Base-by-base conservation (phyloP, 2,329 filamentous ascomycete species). In the Leptographium lundbergii region DNA sequence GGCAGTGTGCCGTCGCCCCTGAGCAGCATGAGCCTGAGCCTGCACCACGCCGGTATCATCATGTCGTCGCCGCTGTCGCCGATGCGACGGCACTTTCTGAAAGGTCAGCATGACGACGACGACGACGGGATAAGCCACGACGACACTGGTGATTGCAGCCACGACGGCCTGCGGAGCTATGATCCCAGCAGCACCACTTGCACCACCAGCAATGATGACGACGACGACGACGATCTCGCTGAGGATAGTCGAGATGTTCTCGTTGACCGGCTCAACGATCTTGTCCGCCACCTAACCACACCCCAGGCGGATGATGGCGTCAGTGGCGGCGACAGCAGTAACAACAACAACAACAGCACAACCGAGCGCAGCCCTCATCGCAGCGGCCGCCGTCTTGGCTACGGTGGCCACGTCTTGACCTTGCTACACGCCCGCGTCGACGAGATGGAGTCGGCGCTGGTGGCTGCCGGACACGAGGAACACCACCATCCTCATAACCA, bases 221-320 rank as follows among this genome's bases (percentile, higher is more conserved):
- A 39, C 14, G 36, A 39, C 36, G 34, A 36, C 10, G 36, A 68
- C 42, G 63, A 67, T 34, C 59, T 69, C 53, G 64, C 68, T 22
- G 68, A 69, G 52, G 72, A 72, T 61, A 71, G 70, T 66, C 73
- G 71, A 59, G 73, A 79, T 61, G 72, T 75, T 27, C 72, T 82
- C 57, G 73, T 79, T 34, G 72, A 75, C 62, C 71, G 74, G 36
- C 68, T 77, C 19, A 66, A 65, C 54, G 69, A 70, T 51, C 61
- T 77, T 25, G 67, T 73, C n/a, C 68, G 72, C 56, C 70, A 71
- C 51, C 65, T 77, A 9, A 67, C 65, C 4, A 42, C 66, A 57
- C 65, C 66, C 25, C 62, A 68, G 2, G 22, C 58, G 42, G 64
- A 67, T 11, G 36, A 39, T 39, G 36, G 36, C 36, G 36, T 3